Evolutionary conservation across 2,329 filamentous ascomycete genomes (phyloP), one percentile per base, ranked within the genome.

Genomic region (Colletotrichum sp.): DNA sequence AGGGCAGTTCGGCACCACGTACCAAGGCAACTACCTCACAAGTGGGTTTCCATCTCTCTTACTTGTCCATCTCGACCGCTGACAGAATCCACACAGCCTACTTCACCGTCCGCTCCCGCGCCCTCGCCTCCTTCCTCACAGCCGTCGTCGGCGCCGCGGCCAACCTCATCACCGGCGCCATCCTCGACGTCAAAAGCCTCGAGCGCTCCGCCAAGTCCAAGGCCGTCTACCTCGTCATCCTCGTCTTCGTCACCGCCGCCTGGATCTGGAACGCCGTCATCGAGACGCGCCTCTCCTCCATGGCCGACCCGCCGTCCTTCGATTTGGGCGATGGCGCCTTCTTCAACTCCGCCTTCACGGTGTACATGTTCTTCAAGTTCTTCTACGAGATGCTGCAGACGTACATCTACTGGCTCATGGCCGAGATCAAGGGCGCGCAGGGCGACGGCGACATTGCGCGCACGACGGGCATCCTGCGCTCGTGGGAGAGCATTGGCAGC

Each of bases 341-440:
- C 30, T 74, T 71, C 69, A 63, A 72, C 55, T 74, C 72, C 12
- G 68, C 68, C 3, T 74, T 72, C 32, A 30, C 72, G 13, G 68
- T 74, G 13, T 74, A 74, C 72, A 74, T 74, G 72, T 71, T 74
- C 24, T 74, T 74, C 68, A 71, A 67, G 55, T 72, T 74, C 38
- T 72, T 74, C 43, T 74, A 74, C 55, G 68, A 74, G 68, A 21
- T 61, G 62, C 55, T 74, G 38, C 68, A 74, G 68, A 72, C 72
- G 24, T 74, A 74, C 55, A 56, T 74, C 38, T 74, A 74, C 72
- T 74, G 72, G 72, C 68, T 74, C 6, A 72, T 74, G 72, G 72
- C 72, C 4, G 72, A 74, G 72, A 72, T 74, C 62, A 62, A 56
- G 55, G 72, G 72, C 38, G 68, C 72, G 10, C 72, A 74, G 38